Base-by-base conservation (phyloP, 177 flowering plant genomes). In the Vitis hybrid region DNA sequence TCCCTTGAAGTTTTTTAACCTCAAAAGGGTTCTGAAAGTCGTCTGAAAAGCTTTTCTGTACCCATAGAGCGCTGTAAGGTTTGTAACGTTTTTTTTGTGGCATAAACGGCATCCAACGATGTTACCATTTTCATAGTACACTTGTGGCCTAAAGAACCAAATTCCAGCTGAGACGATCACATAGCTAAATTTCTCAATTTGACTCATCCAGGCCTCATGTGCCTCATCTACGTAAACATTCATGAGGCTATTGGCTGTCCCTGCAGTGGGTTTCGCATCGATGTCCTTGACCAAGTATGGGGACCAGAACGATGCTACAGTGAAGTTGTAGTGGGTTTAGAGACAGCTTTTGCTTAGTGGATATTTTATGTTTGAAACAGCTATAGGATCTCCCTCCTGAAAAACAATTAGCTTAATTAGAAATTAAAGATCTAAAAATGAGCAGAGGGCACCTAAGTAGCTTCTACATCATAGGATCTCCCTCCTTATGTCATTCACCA, bases 291-390 rank as follows among this genome's bases (percentile, higher is more conserved):
- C 85, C 24, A 83, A 60, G 35, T 70, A 72, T 32, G 78, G 64
- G 10, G 77, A 60, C 84, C 84, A 81, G 11, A 76, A 52, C 3
- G 57, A 19, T 2, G 81, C 76, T 61, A 85, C 3, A 9, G 85
- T 83, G 77, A 85, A 76, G 61, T 81, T 79, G 75, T 78, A 78
- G 60, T 56, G 62, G 27, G 66, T 18, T 73, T 77, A 79, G 30
- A 50, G 40, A 74, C 73, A 70, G 27, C 64, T 70, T 18, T 61
- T 65, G 60, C 24, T 24, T 24, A 0, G 24, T 24, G 24, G 0
- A 24, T 24, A 0, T 24, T 24, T 24, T 24, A 0, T 24, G 24
- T 24, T 24, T 1, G 2, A 24, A 24, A 24, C 24, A 24, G 24
- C 24, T 24, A 24, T 2, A 24, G 24, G 24, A 24, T 24, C 24